These are phyloP conservation scores for Penicillium dipodomyicola DNA, from an alignment of 495 filamentous ascomycete species.

Conservation along the genomic window DNA sequence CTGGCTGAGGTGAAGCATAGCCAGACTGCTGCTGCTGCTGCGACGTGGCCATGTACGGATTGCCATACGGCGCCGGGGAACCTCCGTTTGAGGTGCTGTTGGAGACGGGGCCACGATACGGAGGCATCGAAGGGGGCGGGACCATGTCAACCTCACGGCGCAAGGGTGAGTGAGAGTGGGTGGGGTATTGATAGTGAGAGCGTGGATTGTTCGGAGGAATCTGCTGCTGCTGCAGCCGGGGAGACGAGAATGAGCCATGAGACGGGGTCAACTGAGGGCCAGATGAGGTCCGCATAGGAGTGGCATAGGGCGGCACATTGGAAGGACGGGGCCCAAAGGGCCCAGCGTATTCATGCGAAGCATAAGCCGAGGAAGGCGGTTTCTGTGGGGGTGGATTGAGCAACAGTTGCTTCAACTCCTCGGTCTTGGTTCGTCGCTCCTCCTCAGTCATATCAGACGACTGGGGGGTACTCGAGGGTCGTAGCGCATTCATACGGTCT, in stretches of 20 bases:
- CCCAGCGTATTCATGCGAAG: conserved; percentile 15
- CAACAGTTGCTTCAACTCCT: conserved; percentile 48
- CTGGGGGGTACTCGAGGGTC: conserved; percentile 30
- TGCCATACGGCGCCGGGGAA: conserved; percentile 13
- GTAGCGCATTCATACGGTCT: conserved; percentile 60
- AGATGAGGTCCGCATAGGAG: conserved; percentile 38
- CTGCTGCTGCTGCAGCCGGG: conserved; percentile 11
- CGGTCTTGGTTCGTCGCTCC: conserved; percentile 44
- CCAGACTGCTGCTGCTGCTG: conserved; percentile 14
- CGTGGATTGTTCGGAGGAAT: conserved; percentile 16
- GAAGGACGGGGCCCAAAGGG: conserved; percentile 17
- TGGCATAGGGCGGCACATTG: conserved; percentile 37
- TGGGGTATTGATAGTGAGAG: conserved; percentile 15
- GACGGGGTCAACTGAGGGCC: conserved; percentile 34
- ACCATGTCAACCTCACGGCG: conserved; percentile 23
- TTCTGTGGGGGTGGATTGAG: conserved; percentile 46
- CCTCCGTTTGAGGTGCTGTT: not conserved
- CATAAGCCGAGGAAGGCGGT: conserved; percentile 32
- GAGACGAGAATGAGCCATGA: conserved; percentile 12
- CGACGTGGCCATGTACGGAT: conserved; percentile 7
- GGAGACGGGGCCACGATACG: conserved; percentile 7
- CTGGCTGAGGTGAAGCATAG: conserved; percentile 26
- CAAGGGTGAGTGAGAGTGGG: conserved; percentile 26
- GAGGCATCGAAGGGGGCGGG: conserved; percentile 14
- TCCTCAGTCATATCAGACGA: conserved; percentile 34